A percentile compares a stretch with the other conserved stretches of the same genome.
Evolutionary conservation across 805 yeast species (phyloP).

Genomic region (Wickerhamomyces ciferrii): DNA sequence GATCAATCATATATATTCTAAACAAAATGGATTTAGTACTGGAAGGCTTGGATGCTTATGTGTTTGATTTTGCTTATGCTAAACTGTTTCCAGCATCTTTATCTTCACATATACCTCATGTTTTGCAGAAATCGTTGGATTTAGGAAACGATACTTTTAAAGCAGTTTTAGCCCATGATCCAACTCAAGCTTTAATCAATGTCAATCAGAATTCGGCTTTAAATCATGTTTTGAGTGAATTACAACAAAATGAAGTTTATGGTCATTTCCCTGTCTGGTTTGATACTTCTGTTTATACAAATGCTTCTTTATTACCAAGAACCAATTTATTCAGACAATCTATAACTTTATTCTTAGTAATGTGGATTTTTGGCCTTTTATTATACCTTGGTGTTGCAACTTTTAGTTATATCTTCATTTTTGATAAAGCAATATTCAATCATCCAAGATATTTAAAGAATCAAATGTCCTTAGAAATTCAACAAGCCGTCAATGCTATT

Average conservation of each 20-base stretch:
- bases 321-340: constrained; percentile 68
- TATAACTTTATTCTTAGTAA: constrained; percentile 58
- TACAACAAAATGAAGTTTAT: constrained; percentile 38
- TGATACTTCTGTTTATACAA: constrained; percentile 49
- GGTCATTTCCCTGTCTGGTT: constrained; percentile 59
- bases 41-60: constrained; percentile 69
- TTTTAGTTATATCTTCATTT: constrained; percentile 70
- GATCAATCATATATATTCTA: not conserved
- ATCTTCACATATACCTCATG: constrained; percentile 27
- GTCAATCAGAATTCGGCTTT: constrained; percentile 4
- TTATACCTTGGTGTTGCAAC: constrained; percentile 73
- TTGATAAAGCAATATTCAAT: constrained; percentile 85
- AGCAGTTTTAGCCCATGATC: constrained; percentile 12
- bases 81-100: constrained; percentile 55
- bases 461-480: constrained; percentile 82
- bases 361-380: constrained; percentile 83
- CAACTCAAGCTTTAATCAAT: constrained; percentile 8
- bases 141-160: constrained; percentile 19
- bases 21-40: constrained; percentile 81
- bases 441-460: constrained; percentile 95
- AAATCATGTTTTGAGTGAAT: constrained; percentile 12
- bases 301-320: constrained; percentile 68
- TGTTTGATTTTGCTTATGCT: constrained; percentile 75
- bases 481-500: constrained; percentile 73
- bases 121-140: constrained; percentile 23